Percentiles rank a stretch among this genome's conserved stretches.
Evolutionary conservation across 805 yeast genomes (phyloP).

Genomic region (Monosporozyma solicola): DNA sequence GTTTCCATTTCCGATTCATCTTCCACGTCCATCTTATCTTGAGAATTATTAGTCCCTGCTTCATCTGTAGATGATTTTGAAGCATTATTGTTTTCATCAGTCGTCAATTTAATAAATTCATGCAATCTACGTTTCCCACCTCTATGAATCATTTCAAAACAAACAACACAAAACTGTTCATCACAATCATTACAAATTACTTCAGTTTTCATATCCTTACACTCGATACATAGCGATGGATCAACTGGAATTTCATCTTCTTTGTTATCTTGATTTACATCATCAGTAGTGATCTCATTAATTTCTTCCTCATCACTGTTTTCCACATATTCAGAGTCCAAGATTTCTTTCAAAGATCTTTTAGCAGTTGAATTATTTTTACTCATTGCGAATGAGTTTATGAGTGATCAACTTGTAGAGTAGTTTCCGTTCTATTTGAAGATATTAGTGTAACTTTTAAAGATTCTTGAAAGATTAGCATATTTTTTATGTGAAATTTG

Average conservation of each 20-base stretch:
- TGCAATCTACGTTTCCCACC: constrained; percentile 55
- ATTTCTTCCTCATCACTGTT: constrained; percentile 23
- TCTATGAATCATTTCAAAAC: constrained; percentile 58
- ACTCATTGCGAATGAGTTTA: constrained; percentile 8
- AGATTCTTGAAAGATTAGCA: not conserved
- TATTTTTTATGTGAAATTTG: not conserved
- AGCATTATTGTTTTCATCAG: constrained; percentile 9
- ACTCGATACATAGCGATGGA: constrained; percentile 51
- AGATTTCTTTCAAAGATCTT: constrained; percentile 31
- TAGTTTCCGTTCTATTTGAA: not conserved
- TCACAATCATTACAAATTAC: constrained; percentile 53
- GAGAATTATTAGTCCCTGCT: constrained; percentile 11
- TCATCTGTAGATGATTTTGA: constrained; percentile 7
- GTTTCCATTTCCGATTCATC: constrained; percentile 13
- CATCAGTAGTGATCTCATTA: not conserved
- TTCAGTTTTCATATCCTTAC: constrained; percentile 65
- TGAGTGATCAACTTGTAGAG: not conserved
- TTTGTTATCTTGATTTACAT: constrained; percentile 12
- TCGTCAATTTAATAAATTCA: constrained; percentile 22
- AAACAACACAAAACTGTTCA: constrained; percentile 61
- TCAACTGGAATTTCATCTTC: constrained; percentile 27
- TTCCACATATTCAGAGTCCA: constrained; percentile 32
- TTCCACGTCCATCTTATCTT: constrained; percentile 3
- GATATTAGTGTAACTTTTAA: not conserved
- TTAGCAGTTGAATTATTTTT: constrained; percentile 6